Conservation (phyloP, 305 asterid genomes). For the Solanum chacoense region DNA sequence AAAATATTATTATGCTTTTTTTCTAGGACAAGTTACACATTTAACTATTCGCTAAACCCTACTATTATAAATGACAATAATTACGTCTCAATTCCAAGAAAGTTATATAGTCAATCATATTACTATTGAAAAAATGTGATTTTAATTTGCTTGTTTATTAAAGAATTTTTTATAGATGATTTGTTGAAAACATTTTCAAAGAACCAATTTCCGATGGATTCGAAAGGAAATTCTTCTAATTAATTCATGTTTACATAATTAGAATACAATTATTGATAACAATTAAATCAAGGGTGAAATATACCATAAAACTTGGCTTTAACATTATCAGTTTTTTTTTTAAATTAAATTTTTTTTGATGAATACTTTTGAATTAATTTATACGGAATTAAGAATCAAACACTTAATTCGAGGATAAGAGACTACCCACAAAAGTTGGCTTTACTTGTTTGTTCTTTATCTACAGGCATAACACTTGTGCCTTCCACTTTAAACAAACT, state of each 20-base stretch:
- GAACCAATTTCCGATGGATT: neutral
- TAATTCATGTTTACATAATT: neutral
- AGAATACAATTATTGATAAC: neutral
- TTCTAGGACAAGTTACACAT: neutral
- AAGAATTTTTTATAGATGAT: neutral
- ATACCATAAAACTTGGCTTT: constrained; percentile 1
- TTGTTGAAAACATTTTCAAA: neutral
- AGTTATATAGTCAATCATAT: neutral
- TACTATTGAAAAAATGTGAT: neutral
- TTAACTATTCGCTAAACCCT: neutral
- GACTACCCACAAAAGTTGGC: neutral
- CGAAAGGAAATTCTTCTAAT: neutral
- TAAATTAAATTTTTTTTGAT: no score
- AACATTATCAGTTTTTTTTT: neutral
- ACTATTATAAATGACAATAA: neutral
- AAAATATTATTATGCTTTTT: neutral
- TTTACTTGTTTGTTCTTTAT: neutral
- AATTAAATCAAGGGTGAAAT: neutral
- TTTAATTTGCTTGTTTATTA: neutral
- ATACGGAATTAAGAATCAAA: neutral
- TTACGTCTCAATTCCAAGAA: neutral
- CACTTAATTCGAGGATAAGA: neutral
- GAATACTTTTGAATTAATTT: neutral
- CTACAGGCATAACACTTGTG: neutral
- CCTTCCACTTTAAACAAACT: neutral